phyloP scores from a whole-genome alignment of 1,284 basidiomycete species.

The Ganoderma lingzhi region DNA sequence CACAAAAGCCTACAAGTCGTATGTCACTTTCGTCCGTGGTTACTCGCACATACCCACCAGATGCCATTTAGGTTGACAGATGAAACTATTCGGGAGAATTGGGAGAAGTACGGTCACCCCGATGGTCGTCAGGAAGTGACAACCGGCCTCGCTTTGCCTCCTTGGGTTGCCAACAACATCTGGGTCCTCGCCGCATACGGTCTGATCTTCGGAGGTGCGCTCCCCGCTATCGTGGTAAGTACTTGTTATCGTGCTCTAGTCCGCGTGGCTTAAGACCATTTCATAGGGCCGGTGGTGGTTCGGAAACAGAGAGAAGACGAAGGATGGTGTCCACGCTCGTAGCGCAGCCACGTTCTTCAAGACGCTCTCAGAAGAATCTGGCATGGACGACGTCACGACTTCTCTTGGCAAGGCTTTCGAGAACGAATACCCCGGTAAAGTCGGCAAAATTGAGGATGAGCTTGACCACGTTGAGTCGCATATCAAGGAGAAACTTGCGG shows the following conservation, averaged over 20 bases:
- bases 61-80: conserved; percentile 80
- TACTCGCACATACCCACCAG: not conserved
- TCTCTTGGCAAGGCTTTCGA: conserved; percentile 81
- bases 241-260: conserved; percentile 11
- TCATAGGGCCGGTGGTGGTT: conserved; percentile 96
- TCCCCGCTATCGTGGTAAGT: conserved; percentile 87
- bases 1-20: conserved; percentile 99
- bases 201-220: conserved; percentile 84
- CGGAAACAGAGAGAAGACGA: conserved; percentile 89
- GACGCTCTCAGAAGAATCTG: conserved; percentile 82
- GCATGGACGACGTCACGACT: conserved; percentile 78
- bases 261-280: conserved; percentile 7
- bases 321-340: conserved; percentile 88
- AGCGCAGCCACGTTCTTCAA: conserved; percentile 95
- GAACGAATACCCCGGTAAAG: conserved; percentile 51
- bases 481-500: conserved; percentile 58
- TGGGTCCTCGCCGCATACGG: conserved; percentile 93
- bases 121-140: conserved; percentile 96
- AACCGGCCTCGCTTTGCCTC: conserved; percentile 96
- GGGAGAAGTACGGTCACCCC: conserved; percentile 92
- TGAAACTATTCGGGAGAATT: conserved; percentile 92
- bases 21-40: conserved; percentile 36
- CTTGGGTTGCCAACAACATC: conserved; percentile 94
- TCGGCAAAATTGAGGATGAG: conserved; percentile 46
- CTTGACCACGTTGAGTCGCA: conserved; percentile 66